A percentile compares a stretch with the other conserved stretches of the same genome.
phyloP scores from a whole-genome alignment of 805 yeast species.

The Grigorovia humatica region DNA sequence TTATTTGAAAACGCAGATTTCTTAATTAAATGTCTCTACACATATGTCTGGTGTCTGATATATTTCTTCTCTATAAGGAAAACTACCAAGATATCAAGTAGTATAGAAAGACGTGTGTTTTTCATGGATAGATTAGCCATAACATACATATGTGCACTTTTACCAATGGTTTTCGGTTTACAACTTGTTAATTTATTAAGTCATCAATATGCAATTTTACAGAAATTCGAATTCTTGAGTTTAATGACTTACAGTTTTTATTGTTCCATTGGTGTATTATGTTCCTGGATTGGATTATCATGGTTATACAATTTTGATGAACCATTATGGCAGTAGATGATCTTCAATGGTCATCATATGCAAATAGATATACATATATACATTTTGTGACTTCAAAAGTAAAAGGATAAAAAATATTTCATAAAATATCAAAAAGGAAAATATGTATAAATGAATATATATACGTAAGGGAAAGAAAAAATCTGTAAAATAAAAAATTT shows the following conservation, averaged over 20 bases:
- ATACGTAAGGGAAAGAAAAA: neutral
- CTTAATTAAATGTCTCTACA: constrained; percentile 62
- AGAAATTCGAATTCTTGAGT: constrained; percentile 59
- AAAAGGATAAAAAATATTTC: too few species aligned
- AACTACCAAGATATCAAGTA: constrained; percentile 40
- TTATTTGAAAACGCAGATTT: constrained; percentile 73
- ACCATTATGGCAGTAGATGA: constrained; percentile 39
- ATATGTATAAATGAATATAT: neutral
- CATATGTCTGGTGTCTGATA: constrained; percentile 77
- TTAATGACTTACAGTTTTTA: constrained; percentile 79
- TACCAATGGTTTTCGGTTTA: constrained; percentile 47
- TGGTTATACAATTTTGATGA: constrained; percentile 87
- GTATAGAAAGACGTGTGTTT: constrained; percentile 41
- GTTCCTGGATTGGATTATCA: constrained; percentile 80
- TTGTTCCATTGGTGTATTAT: constrained; percentile 73
- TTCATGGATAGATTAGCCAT: constrained; percentile 61
- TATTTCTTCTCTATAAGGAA: constrained; percentile 64
- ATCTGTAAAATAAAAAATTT: neutral
- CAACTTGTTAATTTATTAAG: constrained; percentile 47
- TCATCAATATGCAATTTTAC: constrained; percentile 40
- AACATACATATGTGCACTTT: constrained; percentile 55
- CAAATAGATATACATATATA: too few species aligned
- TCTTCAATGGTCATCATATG: neutral
- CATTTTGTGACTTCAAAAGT: too few species aligned
- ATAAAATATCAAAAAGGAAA: too few species aligned